Conservation (phyloP, 148 eudicot genomes). For the Polygonum aviculare region DNA sequence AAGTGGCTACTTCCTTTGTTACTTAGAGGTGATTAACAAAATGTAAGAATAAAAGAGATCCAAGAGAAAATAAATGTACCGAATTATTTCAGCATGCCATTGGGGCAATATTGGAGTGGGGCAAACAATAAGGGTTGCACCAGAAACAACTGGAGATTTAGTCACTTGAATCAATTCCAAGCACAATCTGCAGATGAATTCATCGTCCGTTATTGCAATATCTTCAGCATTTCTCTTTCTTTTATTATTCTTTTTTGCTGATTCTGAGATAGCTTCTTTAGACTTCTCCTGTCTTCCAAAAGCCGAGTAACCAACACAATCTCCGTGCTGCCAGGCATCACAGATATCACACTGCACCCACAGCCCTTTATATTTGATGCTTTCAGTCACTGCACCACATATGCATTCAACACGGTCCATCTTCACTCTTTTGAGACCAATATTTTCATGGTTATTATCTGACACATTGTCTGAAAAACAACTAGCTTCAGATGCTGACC, state of each 20-base stretch:
- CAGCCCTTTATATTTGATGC: slow-evolving; percentile 62
- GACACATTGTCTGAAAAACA: slow-evolving; percentile 21
- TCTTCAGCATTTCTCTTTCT: slow-evolving; percentile 35
- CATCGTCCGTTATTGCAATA: slow-evolving; percentile 42
- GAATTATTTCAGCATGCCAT: slow-evolving; percentile 93
- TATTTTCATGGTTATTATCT: slow-evolving; percentile 25
- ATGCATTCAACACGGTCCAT: slow-evolving; percentile 91
- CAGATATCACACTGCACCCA: slow-evolving; percentile 99
- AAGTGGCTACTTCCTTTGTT: not conserved
- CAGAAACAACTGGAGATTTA: slow-evolving; percentile 65
- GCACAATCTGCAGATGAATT: slow-evolving; percentile 64
- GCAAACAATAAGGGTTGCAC: slow-evolving; percentile 92
- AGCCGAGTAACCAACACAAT: slow-evolving; percentile 67
- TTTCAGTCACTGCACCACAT: slow-evolving; percentile 87
- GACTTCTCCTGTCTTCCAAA: slow-evolving; percentile 22
- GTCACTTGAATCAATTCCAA: slow-evolving; percentile 64
- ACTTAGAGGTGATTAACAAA: not conserved
- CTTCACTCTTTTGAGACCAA: slow-evolving; percentile 54
- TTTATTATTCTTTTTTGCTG: slow-evolving; percentile 15
- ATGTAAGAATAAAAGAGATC: not conserved
- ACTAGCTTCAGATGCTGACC: slow-evolving; percentile 40
- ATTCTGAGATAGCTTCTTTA: slow-evolving; percentile 17
- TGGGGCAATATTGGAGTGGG: slow-evolving; percentile 91
- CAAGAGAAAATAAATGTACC: slow-evolving; percentile 33
- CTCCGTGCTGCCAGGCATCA: slow-evolving; percentile 99